These are phyloP conservation scores for Patellaria atrata DNA, from an alignment of 495 filamentous ascomycete genomes.

Conservation along the genomic window DNA sequence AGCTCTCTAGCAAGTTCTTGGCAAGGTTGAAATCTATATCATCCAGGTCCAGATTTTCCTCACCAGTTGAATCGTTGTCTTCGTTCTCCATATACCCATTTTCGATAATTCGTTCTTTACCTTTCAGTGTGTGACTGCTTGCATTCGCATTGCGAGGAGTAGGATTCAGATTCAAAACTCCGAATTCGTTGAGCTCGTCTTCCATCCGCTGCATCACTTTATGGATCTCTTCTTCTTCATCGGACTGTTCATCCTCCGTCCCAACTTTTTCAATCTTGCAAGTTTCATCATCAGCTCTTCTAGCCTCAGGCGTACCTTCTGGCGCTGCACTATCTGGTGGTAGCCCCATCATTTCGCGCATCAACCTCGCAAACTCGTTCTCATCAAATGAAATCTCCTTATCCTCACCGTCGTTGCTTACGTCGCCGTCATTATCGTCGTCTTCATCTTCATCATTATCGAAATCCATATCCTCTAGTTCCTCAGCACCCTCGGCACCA, in stretches of 20 bases:
- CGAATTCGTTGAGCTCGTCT: conserved; percentile 60
- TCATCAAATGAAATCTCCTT: conserved; percentile 69
- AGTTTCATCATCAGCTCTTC: conserved; percentile 7
- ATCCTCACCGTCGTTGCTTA: conserved; percentile 47
- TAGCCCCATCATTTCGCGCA: conserved; percentile 92
- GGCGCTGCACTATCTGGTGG: conserved; percentile 28
- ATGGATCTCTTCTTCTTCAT: conserved; percentile 56
- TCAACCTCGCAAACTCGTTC: conserved; percentile 68
- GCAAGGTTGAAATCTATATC: conserved; percentile 76
- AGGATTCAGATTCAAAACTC: conserved; percentile 52
- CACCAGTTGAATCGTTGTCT: conserved; percentile 25
- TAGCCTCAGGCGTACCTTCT: conserved; percentile 25
- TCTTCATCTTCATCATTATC: conserved; percentile 48
- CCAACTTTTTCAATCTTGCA: too few relatives aligned
- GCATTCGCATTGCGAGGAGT: conserved; percentile 2
- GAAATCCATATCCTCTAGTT: conserved; percentile 55
- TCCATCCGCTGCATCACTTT: conserved; percentile 68
- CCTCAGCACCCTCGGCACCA: conserved; percentile 61
- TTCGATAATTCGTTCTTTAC: neutral
- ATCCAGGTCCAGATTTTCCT: conserved; percentile 42
- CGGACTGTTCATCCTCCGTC: conserved; percentile 30
- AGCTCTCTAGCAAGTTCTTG: conserved; percentile 80
- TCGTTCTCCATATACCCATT: conserved; percentile 22
- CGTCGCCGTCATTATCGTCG: conserved; percentile 14
- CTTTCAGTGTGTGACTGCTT: conserved; percentile 8